A percentile compares a stretch with the other conserved stretches of the same genome.
These are phyloP conservation scores for Talaromyces proteolyticus DNA, from an alignment of 495 filamentous ascomycete genomes.

Conservation along the genomic window DNA sequence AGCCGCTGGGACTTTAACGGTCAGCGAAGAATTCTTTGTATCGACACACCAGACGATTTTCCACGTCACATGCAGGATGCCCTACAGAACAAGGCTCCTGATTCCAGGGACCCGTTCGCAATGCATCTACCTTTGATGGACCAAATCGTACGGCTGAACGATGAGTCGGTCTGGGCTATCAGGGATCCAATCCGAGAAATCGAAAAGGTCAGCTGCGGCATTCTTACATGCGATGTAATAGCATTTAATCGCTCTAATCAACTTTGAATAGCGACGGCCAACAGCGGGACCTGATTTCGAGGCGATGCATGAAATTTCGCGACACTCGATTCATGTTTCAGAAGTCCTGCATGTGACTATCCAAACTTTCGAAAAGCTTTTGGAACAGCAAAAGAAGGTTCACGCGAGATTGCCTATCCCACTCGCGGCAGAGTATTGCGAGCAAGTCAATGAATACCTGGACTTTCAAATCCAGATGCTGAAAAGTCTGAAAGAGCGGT, in stretches of 20 bases:
- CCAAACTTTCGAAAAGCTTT: slow-evolving; percentile 26
- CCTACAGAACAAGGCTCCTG: background rate
- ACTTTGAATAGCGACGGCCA: slow-evolving; percentile 5
- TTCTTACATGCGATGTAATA: background rate
- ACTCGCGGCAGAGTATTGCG: slow-evolving; percentile 3
- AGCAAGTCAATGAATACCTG: slow-evolving; percentile 17
- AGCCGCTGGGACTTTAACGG: background rate
- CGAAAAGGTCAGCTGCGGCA: slow-evolving; percentile 8
- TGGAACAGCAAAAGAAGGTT: slow-evolving; percentile 19
- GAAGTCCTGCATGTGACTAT: slow-evolving; percentile 35
- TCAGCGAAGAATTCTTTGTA: background rate
- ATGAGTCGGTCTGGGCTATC: slow-evolving; percentile 20
- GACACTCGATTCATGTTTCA: slow-evolving; percentile 41
- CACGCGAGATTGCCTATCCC: background rate
- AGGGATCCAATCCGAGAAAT: slow-evolving; percentile 16
- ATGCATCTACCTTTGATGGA: slow-evolving; percentile 4
- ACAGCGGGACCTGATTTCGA: slow-evolving; percentile 24
- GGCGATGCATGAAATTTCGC: slow-evolving; percentile 37
- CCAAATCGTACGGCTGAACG: slow-evolving; percentile 12
- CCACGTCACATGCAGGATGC: background rate
- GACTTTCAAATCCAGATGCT: slow-evolving; percentile 29
- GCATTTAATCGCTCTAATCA: background rate
- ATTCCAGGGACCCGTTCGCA: background rate
- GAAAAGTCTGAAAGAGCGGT: slow-evolving; percentile 27
- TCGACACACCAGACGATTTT: slow-evolving; percentile 2